Evolutionary conservation across 2,329 filamentous ascomycete genomes (phyloP).

Genomic region (Xylariomycetidae sp.): DNA sequence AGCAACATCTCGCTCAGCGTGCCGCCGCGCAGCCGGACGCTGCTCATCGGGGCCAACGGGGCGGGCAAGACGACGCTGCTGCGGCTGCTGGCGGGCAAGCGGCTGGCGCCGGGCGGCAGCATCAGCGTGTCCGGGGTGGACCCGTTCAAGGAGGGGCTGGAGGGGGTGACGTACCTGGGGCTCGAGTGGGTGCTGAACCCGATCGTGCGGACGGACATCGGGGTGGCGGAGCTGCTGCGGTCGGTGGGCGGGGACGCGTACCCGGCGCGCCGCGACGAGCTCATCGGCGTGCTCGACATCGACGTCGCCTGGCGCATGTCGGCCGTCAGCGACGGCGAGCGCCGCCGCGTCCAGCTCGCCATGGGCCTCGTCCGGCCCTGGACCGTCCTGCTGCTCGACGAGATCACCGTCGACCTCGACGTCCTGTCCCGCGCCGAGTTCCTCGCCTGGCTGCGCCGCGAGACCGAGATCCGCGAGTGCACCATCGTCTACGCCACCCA

Average conservation of each 20-base stretch:
- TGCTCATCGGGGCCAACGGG: constrained; percentile 94
- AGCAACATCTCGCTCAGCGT: constrained; percentile 69
- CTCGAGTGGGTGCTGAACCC: constrained; percentile 98
- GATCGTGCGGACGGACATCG: constrained; percentile 92
- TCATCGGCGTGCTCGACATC: constrained; percentile 85
- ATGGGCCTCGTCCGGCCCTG: constrained; percentile 94
- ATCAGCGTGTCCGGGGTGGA: constrained; percentile 80
- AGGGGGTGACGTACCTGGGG: constrained; percentile 95
- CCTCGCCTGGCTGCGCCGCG: constrained; percentile 75
- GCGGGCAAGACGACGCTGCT: constrained; percentile 96
- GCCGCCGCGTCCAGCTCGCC: constrained; percentile 85
- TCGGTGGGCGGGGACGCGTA: constrained; percentile 85
- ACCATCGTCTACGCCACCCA: constrained; percentile 98
- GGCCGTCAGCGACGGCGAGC: constrained; percentile 87
- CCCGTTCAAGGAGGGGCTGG: constrained; percentile 83
- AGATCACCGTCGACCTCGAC: constrained; percentile 96
- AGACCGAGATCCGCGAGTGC: constrained; percentile 77
- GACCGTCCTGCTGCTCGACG: constrained; percentile 85
- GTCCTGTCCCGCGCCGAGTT: constrained; percentile 82
- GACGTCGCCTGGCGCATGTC: constrained; percentile 94
- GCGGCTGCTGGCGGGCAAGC: constrained; percentile 90
- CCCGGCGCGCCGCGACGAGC: constrained; percentile 76
- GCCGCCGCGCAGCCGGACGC: constrained; percentile 77
- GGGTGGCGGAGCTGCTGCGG: constrained; percentile 76
- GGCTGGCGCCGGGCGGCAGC: constrained; percentile 71